Base-by-base conservation (phyloP, 805 yeast species). In the Lipomyces japonicus region DNA sequence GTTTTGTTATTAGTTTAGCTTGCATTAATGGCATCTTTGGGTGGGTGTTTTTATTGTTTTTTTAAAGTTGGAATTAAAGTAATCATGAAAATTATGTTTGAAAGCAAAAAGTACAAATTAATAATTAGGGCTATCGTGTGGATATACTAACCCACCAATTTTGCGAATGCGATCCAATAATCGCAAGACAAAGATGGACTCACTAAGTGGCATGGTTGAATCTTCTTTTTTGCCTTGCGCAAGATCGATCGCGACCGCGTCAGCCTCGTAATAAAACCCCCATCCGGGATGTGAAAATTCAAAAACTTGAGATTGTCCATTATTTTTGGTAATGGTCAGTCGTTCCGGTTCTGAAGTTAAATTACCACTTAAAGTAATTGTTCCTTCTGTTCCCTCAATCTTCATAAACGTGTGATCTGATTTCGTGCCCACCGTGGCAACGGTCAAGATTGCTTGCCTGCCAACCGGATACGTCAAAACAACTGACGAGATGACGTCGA, bases 401-500 rank as follows among this genome's bases (percentile, higher is more conserved):
- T n/a, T 6, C 42, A 39, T 18, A 39, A 39, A 39, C 6, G 10
- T 18, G n/a, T 6, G 14, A n/a, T 6, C 31, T 14, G 16, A 12
- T 18, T 7, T 7, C 7, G 26, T 7, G 34, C 34, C 12, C 14
- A 23, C 16, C 14, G 16, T 6, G n/a, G 42, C 9, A 6, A 21
- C 18, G 7, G 42, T 39, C 14, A 22, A n/a, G 31, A 39, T 39
- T 10, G 31, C 42, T n/a, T 39, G 42, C 7, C 42, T n/a, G 30
- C 35, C 42, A 18, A 14, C 42, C 10, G 42, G 42, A n/a, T 39
- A 39, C 31, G 7, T 31, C 34, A 39, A 32, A 10, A 39, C 19
- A 6, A 21, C 42, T 7, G 42, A 7, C 7, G 42, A 14, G 14
- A 7, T 6, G 35, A 23, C 26, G 34, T 39, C 42, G 42, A 6